Percentiles rank a stretch among this genome's conserved stretches.
phyloP scores from a whole-genome alignment of 202 grass and related monocot species.

The Panicum virgatum region DNA sequence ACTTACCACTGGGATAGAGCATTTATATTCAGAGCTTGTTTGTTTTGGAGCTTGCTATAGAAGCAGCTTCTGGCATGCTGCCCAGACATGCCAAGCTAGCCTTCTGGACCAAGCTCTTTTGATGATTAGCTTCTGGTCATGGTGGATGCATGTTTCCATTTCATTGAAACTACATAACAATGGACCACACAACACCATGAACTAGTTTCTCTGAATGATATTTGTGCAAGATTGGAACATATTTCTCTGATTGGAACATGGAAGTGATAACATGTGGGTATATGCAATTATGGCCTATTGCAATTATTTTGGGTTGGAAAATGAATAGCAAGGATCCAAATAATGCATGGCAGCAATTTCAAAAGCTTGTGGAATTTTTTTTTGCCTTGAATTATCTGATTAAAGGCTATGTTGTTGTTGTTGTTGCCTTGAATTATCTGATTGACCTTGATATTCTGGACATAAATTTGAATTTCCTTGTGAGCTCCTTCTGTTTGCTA shows the following conservation, averaged over 20 bases:
- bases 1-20: neutral
- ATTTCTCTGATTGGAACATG: neutral
- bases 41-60: neutral
- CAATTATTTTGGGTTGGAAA: neutral
- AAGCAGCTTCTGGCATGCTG: neutral
- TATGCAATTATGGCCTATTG: neutral
- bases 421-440: neutral
- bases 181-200: too few species aligned
- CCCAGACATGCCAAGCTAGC: neutral
- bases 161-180: neutral
- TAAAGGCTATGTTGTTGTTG: too few species aligned
- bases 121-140: neutral
- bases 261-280: neutral
- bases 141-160: conserved; percentile 3
- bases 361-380: neutral
- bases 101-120: neutral
- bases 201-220: neutral
- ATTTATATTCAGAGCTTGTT: neutral
- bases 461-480: neutral
- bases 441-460: neutral
- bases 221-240: neutral
- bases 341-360: neutral
- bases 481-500: neutral
- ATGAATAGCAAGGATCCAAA: neutral
- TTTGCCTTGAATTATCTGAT: neutral